Evolutionary conservation across 441 rosid species (phyloP), one percentile per base, ranked within the genome.

Genomic region (Flueggea neowawraea): DNA sequence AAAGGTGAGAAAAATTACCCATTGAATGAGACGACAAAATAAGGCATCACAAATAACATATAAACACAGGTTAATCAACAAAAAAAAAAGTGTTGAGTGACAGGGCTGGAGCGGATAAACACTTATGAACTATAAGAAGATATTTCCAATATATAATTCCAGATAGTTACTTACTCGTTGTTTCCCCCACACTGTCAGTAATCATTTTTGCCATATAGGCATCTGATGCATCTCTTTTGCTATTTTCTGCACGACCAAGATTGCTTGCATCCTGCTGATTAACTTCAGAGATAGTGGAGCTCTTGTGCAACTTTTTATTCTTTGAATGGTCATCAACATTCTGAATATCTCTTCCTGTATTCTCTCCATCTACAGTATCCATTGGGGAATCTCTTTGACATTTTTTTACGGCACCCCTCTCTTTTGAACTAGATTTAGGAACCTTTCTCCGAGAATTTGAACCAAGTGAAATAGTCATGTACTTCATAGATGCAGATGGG

Each of bases 401-500:
- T 58, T 64, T 69, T 43, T 39, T 67, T 58, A 16, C 55, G 70
- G 15, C 33, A 48, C 50, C 48, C 32, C 57, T 52, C 11, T 62
- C 69, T 57, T 62, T 69, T 41, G 28, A 64, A 73, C 50, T 31
- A 44, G 65, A 58, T 49, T 57, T 67, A 55, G 63, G 68, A 51
- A 11, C 52, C 65, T 75, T 85, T 64, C 54, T 76, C 44, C 31
- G 55, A 22, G 57, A 59, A 69, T 58, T 68, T 68, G 79, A 67
- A 54, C 59, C 64, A 16, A 58, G 32, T 36, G 75, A 58, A 63
- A 36, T 43, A 28, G 63, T 52, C 41, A 22, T 44, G 31, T 69
- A 61, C n/a, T 62, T 63, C 68, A 66, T 76, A 67, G 89, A 79
- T 44, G 89, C 78, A 55, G 96, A 84, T 58, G 84, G 84, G 63